Evolutionary conservation across 2,329 filamentous ascomycete species (phyloP).

Genomic region (Cladosporium sp.): DNA sequence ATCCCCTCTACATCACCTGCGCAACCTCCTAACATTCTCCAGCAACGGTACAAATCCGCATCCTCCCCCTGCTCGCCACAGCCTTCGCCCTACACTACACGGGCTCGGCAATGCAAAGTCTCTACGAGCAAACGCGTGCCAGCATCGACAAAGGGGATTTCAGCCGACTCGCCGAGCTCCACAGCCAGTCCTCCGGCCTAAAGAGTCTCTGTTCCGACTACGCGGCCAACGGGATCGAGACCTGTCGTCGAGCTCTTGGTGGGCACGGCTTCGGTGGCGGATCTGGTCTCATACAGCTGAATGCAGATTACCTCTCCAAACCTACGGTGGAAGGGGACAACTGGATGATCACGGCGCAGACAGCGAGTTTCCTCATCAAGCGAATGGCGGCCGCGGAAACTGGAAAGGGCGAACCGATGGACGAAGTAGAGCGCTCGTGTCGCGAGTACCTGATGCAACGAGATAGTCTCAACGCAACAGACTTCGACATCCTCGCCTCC

Average conservation of each 20-base stretch:
- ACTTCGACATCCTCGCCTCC: conserved; percentile 30
- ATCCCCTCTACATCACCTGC: background rate
- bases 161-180: conserved; percentile 46
- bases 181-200: conserved; percentile 51
- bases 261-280: conserved; percentile 52
- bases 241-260: conserved; percentile 50
- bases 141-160: conserved; percentile 50
- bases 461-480: conserved; percentile 24
- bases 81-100: conserved; percentile 49
- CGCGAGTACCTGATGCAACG: conserved; percentile 36
- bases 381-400: conserved; percentile 43
- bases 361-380: conserved; percentile 49
- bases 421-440: conserved; percentile 40
- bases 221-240: conserved; percentile 52
- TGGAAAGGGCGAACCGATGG: conserved; percentile 32
- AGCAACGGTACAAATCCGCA: conserved; percentile 50
- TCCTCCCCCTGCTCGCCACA: conserved; percentile 51
- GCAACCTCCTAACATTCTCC: background rate
- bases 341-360: conserved; percentile 56
- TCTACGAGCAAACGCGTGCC: conserved; percentile 44
- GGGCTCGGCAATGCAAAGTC: conserved; percentile 47
- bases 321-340: conserved; percentile 55
- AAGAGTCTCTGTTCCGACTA: conserved; percentile 52
- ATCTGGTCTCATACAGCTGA: conserved; percentile 50
- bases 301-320: conserved; percentile 50